phyloP scores from a whole-genome alignment of 1,284 basidiomycete species.

The Trichosporon inkin region DNA sequence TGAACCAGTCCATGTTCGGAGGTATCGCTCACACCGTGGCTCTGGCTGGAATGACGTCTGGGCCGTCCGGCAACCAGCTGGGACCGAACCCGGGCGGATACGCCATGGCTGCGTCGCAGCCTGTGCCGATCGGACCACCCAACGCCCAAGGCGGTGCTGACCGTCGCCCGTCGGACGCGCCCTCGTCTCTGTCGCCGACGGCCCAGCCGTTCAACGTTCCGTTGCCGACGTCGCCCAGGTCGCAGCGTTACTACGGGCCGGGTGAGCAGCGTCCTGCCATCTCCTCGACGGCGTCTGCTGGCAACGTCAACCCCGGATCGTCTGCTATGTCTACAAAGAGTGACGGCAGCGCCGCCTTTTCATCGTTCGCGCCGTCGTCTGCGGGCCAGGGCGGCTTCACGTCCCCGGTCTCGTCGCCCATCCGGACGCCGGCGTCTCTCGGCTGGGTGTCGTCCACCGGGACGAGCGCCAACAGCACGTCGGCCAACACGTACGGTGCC shows the following conservation, averaged over 20 bases:
- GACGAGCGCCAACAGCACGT: constrained; percentile 4
- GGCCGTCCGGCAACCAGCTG: constrained; percentile 15
- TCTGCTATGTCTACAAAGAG: constrained; percentile 8
- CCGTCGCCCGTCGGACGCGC: constrained; percentile 13
- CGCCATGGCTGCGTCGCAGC: constrained; percentile 15
- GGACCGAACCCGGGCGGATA: constrained; percentile 12
- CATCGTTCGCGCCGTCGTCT: constrained; percentile 19
- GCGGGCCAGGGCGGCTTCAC: constrained; percentile 22
- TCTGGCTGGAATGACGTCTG: constrained; percentile 38
- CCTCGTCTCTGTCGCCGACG: constrained; percentile 41
- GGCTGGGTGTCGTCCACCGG: constrained; percentile 33
- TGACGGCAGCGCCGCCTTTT: constrained; percentile 13
- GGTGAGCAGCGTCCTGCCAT: constrained; percentile 1
- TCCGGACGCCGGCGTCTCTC: constrained; percentile 38
- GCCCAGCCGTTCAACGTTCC: constrained; percentile 44
- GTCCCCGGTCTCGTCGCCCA: constrained; percentile 40
- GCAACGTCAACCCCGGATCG: not conserved
- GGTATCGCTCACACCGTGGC: constrained; percentile 47
- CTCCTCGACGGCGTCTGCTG: constrained; percentile 6
- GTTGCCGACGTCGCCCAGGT: constrained; percentile 38
- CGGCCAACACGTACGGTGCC: constrained; percentile 15
- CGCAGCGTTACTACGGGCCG: constrained; percentile 30
- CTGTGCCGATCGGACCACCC: constrained; percentile 19
- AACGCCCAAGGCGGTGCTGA: constrained; percentile 14
- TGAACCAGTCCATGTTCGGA: constrained; percentile 37